phyloP scores from a whole-genome alignment of 2,329 filamentous ascomycete genomes.

The Raffaelea arxii region DNA sequence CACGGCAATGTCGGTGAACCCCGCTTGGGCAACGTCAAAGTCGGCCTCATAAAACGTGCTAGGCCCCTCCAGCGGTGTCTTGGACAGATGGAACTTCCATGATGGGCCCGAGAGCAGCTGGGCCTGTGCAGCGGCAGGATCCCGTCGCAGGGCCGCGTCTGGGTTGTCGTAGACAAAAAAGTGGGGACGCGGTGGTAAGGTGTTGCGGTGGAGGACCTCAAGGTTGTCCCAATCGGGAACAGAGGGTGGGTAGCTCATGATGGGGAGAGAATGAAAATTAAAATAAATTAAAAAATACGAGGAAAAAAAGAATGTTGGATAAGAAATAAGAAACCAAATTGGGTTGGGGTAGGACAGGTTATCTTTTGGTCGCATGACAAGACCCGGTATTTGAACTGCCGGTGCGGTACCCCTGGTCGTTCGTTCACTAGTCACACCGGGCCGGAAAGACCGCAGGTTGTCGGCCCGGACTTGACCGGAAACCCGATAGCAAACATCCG shows the following conservation, averaged over 20 bases:
- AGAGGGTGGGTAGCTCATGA: neutral
- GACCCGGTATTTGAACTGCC: too few species aligned
- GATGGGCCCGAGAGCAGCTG: conserved; percentile 17
- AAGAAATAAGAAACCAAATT: too few species aligned
- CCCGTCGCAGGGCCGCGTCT: neutral
- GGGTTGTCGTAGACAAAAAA: conserved; percentile 44
- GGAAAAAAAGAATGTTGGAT: too few species aligned
- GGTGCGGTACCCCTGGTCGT: too few species aligned
- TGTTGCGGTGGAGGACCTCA: conserved; percentile 47
- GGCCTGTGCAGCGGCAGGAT: neutral
- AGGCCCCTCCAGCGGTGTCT: conserved; percentile 35
- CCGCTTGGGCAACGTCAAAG: conserved; percentile 26
- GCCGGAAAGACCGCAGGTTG: too few species aligned
- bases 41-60: conserved; percentile 24
- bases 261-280: too few species aligned
- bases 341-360: too few species aligned
- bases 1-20: conserved; percentile 45
- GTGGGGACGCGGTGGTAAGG: conserved; percentile 43
- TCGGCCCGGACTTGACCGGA: too few species aligned
- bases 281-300: too few species aligned
- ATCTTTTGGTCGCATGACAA: too few species aligned
- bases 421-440: too few species aligned
- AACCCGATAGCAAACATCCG: too few species aligned
- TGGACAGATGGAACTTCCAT: conserved; percentile 44
- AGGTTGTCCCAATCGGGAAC: conserved; percentile 53